A percentile compares a stretch with the other conserved stretches of the same genome.
These are phyloP conservation scores for Penicillium nucicola DNA, from an alignment of 495 filamentous ascomycete species.

Conservation along the genomic window DNA sequence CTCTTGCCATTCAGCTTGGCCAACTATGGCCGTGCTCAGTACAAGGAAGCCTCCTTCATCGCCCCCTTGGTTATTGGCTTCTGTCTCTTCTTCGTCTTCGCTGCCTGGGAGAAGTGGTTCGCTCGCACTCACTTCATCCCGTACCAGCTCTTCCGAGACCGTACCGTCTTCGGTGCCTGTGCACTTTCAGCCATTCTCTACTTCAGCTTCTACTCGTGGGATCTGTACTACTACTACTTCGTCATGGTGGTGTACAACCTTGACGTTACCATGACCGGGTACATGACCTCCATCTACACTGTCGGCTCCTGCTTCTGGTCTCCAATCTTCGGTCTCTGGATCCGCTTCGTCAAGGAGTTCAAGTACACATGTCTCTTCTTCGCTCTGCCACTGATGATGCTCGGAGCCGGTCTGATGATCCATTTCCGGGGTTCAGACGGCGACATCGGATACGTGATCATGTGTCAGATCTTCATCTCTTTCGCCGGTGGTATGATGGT, in stretches of 20 bases:
- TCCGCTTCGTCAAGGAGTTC: slow-evolving; percentile 57
- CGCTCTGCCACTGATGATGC: slow-evolving; percentile 58
- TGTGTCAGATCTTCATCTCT: slow-evolving; percentile 74
- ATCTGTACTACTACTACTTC: slow-evolving; percentile 64
- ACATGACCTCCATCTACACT: slow-evolving; percentile 66
- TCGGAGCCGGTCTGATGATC: slow-evolving; percentile 65
- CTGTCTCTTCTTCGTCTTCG: slow-evolving; percentile 54
- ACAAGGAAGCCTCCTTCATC: slow-evolving; percentile 53
- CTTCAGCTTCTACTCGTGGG: slow-evolving; percentile 67
- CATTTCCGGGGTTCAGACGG: slow-evolving; percentile 61
- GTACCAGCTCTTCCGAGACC: slow-evolving; percentile 57
- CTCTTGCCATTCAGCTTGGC: slow-evolving; percentile 61
- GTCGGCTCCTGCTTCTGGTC: slow-evolving; percentile 65
- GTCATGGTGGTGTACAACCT: slow-evolving; percentile 70
- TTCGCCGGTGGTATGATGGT: slow-evolving; percentile 49
- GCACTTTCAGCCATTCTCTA: slow-evolving; percentile 52
- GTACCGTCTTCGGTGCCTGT: slow-evolving; percentile 64
- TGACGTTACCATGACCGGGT: slow-evolving; percentile 52
- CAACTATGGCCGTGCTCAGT: slow-evolving; percentile 41
- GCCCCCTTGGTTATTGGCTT: slow-evolving; percentile 56
- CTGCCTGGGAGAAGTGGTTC: slow-evolving; percentile 54
- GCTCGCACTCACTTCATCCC: slow-evolving; percentile 58
- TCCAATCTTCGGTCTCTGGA: slow-evolving; percentile 51
- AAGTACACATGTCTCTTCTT: slow-evolving; percentile 56
- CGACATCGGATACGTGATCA: slow-evolving; percentile 64